These are phyloP conservation scores for Parietichytrium sp. DNA, from an alignment of 108 stramenopile species.

Conservation along the genomic window DNA sequence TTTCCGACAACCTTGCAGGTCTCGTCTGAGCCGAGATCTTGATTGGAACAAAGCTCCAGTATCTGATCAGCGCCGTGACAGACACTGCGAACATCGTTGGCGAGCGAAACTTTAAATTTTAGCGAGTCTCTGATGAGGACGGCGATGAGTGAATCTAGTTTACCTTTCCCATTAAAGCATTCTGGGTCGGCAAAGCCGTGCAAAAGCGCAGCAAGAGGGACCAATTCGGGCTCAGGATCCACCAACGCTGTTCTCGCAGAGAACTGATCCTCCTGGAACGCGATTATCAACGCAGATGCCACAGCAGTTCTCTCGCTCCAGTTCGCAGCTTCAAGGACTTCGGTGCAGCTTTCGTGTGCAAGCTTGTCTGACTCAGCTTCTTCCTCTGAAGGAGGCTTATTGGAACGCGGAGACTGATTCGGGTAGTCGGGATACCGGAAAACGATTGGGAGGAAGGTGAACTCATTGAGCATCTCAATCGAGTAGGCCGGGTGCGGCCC, in stretches of 20 bases:
- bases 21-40: not conserved
- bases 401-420: not conserved
- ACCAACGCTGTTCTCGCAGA: too few relatives aligned
- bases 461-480: not conserved
- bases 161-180: too few relatives aligned
- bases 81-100: not conserved
- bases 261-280: too few relatives aligned
- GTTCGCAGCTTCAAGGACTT: not conserved
- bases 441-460: not conserved
- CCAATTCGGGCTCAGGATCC: too few relatives aligned
- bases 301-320: too few relatives aligned
- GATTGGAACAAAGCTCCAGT: not conserved
- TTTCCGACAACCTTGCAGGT: not conserved
- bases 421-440: not conserved
- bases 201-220: too few relatives aligned
- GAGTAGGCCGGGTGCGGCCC: constrained; percentile 52
- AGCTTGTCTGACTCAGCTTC: not conserved
- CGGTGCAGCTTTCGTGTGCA: not conserved
- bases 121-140: too few relatives aligned
- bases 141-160: too few relatives aligned
- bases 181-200: too few relatives aligned
- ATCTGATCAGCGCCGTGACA: not conserved
- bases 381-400: not conserved
- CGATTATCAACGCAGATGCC: too few relatives aligned
- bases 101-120: too few relatives aligned